Conservation (phyloP, 208 protist species). For the Herpetomonas samuelpessoai region DNA sequence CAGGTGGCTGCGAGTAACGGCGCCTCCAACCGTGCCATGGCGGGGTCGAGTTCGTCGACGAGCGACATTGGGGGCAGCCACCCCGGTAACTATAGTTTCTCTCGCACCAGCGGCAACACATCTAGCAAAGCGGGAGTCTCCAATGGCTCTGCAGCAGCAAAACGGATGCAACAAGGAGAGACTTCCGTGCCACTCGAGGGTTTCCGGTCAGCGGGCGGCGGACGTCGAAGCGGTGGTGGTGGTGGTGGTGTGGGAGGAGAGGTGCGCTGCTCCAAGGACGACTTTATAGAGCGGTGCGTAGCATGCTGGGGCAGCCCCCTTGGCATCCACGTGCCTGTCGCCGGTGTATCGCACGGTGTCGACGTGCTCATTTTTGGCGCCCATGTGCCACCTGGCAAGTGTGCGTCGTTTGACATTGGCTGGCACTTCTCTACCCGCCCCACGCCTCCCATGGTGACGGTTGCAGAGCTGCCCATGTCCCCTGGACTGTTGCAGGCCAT, state of each 20-base stretch:
- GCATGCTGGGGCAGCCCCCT: constrained; percentile 65
- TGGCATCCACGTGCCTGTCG: constrained; percentile 40
- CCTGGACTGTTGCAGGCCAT: constrained; percentile 49
- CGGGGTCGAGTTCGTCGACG: too few species aligned
- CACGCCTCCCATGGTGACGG: constrained; percentile 20
- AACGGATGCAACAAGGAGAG: constrained; percentile 7
- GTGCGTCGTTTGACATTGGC: constrained; percentile 8
- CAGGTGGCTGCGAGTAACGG: background rate
- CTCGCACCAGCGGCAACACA: background rate
- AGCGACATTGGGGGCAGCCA: background rate
- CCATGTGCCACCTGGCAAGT: constrained; percentile 1
- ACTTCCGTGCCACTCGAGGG: too few species aligned
- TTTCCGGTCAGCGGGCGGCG: too few species aligned
- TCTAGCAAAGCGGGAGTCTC: background rate
- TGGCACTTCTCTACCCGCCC: constrained; percentile 12
- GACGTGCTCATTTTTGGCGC: constrained; percentile 14
- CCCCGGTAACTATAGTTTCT: background rate
- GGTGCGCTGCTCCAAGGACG: constrained; percentile 44
- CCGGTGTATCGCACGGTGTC: background rate
- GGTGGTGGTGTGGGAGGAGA: constrained; percentile 13
- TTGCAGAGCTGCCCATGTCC: constrained; percentile 47
- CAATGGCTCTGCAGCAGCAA: constrained; percentile 7
- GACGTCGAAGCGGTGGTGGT: background rate
- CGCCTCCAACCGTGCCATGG: too few species aligned
- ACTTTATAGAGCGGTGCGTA: constrained; percentile 47